A percentile compares a stretch with the other conserved stretches of the same genome.
phyloP scores from a whole-genome alignment of 2,329 filamentous ascomycete genomes.

The Rasamsonia emersonii region DNA sequence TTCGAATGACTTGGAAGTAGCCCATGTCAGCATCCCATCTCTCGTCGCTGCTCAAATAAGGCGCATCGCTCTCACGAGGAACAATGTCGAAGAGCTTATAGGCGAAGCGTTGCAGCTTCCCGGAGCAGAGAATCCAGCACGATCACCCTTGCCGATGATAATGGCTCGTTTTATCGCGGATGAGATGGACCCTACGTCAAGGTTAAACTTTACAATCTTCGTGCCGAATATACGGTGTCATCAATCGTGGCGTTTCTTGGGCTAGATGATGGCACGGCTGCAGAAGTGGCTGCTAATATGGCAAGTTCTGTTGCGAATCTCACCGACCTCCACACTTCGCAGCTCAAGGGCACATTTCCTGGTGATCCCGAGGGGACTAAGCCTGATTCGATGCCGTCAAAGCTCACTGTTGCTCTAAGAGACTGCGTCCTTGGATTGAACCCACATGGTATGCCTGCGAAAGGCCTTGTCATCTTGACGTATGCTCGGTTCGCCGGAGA shows the following conservation, averaged over 20 bases:
- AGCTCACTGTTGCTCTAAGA: slow-evolving; percentile 54
- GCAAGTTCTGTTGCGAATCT: slow-evolving; percentile 73
- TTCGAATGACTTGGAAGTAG: slow-evolving; percentile 58
- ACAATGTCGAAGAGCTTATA: slow-evolving; percentile 62
- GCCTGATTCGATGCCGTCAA: slow-evolving; percentile 44
- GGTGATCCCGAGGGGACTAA: slow-evolving; percentile 11
- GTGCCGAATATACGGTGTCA: slow-evolving; percentile 80
- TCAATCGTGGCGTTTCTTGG: slow-evolving; percentile 73
- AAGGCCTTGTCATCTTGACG: slow-evolving; percentile 68
- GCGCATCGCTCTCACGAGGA: slow-evolving; percentile 53
- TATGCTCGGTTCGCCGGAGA: slow-evolving; percentile 64
- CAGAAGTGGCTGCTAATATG: slow-evolving; percentile 67
- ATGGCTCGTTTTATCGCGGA: slow-evolving; percentile 89
- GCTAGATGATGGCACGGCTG: slow-evolving; percentile 58
- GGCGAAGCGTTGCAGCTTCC: slow-evolving; percentile 46
- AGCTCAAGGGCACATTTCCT: slow-evolving; percentile 8
- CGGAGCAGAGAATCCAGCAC: slow-evolving; percentile 11
- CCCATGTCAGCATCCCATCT: slow-evolving; percentile 76
- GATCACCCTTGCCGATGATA: slow-evolving; percentile 49
- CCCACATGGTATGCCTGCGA: slow-evolving; percentile 65
- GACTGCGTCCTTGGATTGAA: slow-evolving; percentile 82
- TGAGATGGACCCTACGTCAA: slow-evolving; percentile 90
- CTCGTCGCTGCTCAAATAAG: slow-evolving; percentile 71
- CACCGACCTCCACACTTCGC: slow-evolving; percentile 45
- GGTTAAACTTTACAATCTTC: slow-evolving; percentile 74